These are phyloP conservation scores for Calycina marina DNA, from an alignment of 2,329 filamentous ascomycete species.

Conservation along the genomic window DNA sequence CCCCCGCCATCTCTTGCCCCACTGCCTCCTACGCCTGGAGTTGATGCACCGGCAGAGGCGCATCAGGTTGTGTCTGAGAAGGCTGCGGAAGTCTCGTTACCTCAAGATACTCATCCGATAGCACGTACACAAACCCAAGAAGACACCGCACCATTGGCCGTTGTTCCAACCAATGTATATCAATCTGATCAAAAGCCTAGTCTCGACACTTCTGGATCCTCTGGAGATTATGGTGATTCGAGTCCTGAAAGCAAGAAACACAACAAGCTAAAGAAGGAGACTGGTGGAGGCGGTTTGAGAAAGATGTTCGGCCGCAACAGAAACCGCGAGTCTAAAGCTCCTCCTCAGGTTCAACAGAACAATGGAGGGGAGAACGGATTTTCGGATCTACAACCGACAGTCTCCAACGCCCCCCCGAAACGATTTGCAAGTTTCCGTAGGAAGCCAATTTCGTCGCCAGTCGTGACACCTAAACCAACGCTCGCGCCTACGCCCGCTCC, in stretches of 20 bases:
- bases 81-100: slow-evolving; percentile 15
- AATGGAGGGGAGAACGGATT: too few relatives aligned
- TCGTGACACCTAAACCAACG: slow-evolving; percentile 10
- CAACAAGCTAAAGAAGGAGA: slow-evolving; percentile 38
- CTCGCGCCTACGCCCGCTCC: slow-evolving; percentile 19
- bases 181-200: slow-evolving; percentile 8
- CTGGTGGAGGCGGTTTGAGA: slow-evolving; percentile 34
- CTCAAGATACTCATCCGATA: slow-evolving; percentile 12
- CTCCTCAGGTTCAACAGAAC: slow-evolving; percentile 37
- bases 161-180: slow-evolving; percentile 5
- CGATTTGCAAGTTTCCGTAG: slow-evolving; percentile 28
- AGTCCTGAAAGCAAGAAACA: slow-evolving; percentile 32
- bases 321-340: slow-evolving; percentile 41
- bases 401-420: too few relatives aligned
- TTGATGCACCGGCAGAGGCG: slow-evolving; percentile 10
- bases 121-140: slow-evolving; percentile 10
- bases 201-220: slow-evolving; percentile 12
- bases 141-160: too few relatives aligned
- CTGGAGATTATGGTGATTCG: slow-evolving; percentile 14
- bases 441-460: slow-evolving; percentile 17
- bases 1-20: slow-evolving; percentile 11
- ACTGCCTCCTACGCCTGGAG: slow-evolving; percentile 12
- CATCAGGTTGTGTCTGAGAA: slow-evolving; percentile 24
- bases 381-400: too few relatives aligned
- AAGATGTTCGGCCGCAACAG: slow-evolving; percentile 52